Evolutionary conservation across 2,329 filamentous ascomycete genomes (phyloP).

Genomic region (Clonostachys solani): DNA sequence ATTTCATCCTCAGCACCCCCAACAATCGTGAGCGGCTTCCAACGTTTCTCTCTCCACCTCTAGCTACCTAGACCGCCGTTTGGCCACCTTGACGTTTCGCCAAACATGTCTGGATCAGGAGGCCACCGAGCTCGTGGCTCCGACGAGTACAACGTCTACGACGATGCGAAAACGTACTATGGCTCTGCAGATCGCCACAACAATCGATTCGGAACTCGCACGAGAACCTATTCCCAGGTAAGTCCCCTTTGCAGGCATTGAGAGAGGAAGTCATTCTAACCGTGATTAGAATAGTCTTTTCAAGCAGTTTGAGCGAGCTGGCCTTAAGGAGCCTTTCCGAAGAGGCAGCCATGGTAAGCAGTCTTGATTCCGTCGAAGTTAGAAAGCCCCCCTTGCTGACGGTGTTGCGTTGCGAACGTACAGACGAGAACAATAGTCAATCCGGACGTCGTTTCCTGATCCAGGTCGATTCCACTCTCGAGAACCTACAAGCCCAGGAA

Average conservation of each 20-base stretch:
- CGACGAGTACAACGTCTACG: conserved; percentile 46
- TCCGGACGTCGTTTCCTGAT: conserved; percentile 76
- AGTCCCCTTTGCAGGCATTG: conserved; percentile 2
- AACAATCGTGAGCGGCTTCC: too few species aligned
- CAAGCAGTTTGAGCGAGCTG: conserved; percentile 48
- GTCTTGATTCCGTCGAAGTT: neutral
- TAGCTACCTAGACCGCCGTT: neutral
- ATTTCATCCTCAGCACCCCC: too few species aligned
- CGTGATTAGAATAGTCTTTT: conserved; percentile 44
- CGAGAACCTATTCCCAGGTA: conserved; percentile 54
- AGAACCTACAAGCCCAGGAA: conserved; percentile 76
- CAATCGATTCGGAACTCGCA: conserved; percentile 43
- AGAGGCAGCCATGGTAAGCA: conserved; percentile 54
- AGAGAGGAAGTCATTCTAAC: too few species aligned
- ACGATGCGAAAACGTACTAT: conserved; percentile 57
- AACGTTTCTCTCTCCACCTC: neutral
- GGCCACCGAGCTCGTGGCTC: conserved; percentile 13
- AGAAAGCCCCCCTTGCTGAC: too few species aligned
- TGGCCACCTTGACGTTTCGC: neutral
- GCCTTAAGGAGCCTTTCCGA: conserved; percentile 48
- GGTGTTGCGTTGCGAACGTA: neutral
- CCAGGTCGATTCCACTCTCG: conserved; percentile 78
- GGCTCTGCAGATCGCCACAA: conserved; percentile 49
- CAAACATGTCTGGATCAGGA: neutral
- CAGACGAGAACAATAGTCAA: conserved; percentile 69